Conservation (phyloP, 2,329 filamentous ascomycete species). For the Huntiella savannae region DNA sequence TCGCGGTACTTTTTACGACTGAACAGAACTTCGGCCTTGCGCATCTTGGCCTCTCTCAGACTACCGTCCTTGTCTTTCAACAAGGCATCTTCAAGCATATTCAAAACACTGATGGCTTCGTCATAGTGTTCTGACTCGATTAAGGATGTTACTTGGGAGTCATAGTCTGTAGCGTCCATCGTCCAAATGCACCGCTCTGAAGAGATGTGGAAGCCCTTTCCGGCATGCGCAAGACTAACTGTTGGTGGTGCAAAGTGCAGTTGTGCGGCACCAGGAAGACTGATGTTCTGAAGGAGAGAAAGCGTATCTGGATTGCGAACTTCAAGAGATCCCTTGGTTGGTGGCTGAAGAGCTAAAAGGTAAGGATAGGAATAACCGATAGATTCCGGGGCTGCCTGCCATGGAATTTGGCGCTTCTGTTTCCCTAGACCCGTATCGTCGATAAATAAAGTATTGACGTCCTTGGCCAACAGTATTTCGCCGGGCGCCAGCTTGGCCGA, state of each 20-base stretch:
- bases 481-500: constrained; percentile 66
- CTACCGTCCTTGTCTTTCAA: constrained; percentile 65
- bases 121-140: constrained; percentile 58
- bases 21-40: constrained; percentile 76
- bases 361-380: constrained; percentile 97
- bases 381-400: constrained; percentile 70
- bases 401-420: constrained; percentile 77
- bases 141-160: constrained; percentile 70
- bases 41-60: constrained; percentile 71
- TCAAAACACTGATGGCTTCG: constrained; percentile 76
- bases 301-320: constrained; percentile 84
- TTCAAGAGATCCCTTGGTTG: constrained; percentile 69
- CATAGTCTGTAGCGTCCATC: constrained; percentile 85
- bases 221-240: constrained; percentile 83
- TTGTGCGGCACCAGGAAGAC: constrained; percentile 61
- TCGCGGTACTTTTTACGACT: constrained; percentile 64
- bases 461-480: constrained; percentile 84
- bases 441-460: constrained; percentile 88
- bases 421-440: constrained; percentile 64
- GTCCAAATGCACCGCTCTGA: constrained; percentile 89
- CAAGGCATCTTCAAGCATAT: constrained; percentile 82
- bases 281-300: constrained; percentile 70
- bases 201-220: constrained; percentile 84
- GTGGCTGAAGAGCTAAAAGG: constrained; percentile 66
- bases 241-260: constrained; percentile 86